Evolutionary conservation across 495 filamentous ascomycete species (phyloP), one percentile per base, ranked within the genome.

Genomic region (Tuber brumale): DNA sequence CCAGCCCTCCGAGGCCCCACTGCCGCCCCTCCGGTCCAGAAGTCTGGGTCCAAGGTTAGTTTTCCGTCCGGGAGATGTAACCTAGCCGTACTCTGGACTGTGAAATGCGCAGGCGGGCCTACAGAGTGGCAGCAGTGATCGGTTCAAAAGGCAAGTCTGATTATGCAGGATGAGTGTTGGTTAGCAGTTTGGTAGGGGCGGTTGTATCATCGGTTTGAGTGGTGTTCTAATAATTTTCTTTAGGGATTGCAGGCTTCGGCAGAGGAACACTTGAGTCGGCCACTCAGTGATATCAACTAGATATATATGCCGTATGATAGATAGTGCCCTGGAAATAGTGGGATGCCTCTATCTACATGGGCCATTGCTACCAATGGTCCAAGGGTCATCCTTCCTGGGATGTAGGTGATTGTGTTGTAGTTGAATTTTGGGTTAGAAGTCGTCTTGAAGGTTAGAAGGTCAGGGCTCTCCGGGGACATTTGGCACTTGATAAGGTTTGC

Each of bases 101-200:
- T 31, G 57, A 35, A 19, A 66, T 31, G 14, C 27, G 57, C 31
- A 8, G 57, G 57, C 18, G 57, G 27, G 57, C 27, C 57, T 35
- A 61, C 27, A 66, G 57, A 66, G 57, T 35, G 57, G 57, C 9
- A 66, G 57, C 57, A 66, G 57, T 66, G 57, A 66, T 66, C 57
- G 5, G 57, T 66, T 66, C 31, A 66, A 66, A 66, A 66, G 57
- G 57, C 57, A 66, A 66, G 57, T 66, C 57, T 66, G 57, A 66
- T 66, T 66, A 35, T 66, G 57, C 57, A 5, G 27, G 57, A 16
- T 66, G 57, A 27, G 10, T n/a, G 14, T 14, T 35, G 27, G 57
- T 66, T 66, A 19, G 57, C 27, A 12, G 57, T 66, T 66, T 14
- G 27, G 57, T 18, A 66, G 31, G 14, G 27, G 27, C 14, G 57